phyloP scores from a whole-genome alignment of 495 filamentous ascomycete species.

The Lepraria neglecta region DNA sequence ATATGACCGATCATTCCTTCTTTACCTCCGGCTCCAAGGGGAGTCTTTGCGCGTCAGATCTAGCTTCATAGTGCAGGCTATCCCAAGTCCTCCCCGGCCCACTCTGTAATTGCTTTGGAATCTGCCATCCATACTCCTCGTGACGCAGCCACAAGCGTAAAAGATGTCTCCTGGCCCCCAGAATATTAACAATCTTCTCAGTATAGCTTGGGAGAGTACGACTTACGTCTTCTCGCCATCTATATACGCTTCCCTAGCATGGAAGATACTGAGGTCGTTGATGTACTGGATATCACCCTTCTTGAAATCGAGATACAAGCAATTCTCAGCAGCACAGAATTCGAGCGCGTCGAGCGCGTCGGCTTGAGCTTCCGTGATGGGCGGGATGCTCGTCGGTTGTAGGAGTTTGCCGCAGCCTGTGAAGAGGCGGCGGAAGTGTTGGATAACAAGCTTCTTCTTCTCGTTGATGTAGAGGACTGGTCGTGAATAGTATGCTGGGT shows the following conservation, averaged over 20 bases:
- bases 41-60: too few relatives aligned
- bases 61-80: too few relatives aligned
- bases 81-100: too few relatives aligned
- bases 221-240: not conserved
- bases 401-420: not conserved
- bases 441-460: not conserved
- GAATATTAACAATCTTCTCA: too few relatives aligned
- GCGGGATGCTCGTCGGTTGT: constrained; percentile 36
- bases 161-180: too few relatives aligned
- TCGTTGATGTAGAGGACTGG: not conserved
- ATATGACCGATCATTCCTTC: too few relatives aligned
- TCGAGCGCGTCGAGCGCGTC: constrained; percentile 61
- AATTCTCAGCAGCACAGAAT: constrained; percentile 45
- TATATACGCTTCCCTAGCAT: not conserved
- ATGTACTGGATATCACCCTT: not conserved
- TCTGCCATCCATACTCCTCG: too few relatives aligned
- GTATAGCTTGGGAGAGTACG: too few relatives aligned
- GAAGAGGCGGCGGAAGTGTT: not conserved
- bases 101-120: too few relatives aligned
- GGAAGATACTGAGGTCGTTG: not conserved
- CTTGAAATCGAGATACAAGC: not conserved
- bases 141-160: too few relatives aligned
- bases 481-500: not conserved
- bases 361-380: constrained; percentile 50
- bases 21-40: too few relatives aligned